Evolutionary conservation across 345 rosid species (phyloP).

Genomic region (Gossypium stocksii): DNA sequence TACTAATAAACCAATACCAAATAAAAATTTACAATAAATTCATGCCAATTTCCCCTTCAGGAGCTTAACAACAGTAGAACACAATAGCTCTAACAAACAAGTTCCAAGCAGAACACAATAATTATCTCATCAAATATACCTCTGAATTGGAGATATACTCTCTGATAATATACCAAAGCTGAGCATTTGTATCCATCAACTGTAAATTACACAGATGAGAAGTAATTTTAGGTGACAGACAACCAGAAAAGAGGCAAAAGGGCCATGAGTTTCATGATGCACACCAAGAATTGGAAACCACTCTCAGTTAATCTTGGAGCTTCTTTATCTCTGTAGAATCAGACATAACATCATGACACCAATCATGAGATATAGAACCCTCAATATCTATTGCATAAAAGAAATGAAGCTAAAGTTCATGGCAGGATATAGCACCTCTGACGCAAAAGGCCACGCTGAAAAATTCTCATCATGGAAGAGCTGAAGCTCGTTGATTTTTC

Average conservation of each 20-base stretch:
- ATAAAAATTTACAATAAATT: background rate
- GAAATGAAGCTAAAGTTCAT: background rate
- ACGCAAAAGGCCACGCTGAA: slow-evolving; percentile 83
- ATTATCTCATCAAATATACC: slow-evolving; percentile 45
- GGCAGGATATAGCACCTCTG: slow-evolving; percentile 49
- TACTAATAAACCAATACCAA: background rate
- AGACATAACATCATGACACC: slow-evolving; percentile 18
- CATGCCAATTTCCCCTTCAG: background rate
- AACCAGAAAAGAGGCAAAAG: slow-evolving; percentile 20
- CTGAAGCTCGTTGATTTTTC: slow-evolving; percentile 68
- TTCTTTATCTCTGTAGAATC: slow-evolving; percentile 65
- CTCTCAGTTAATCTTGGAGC: slow-evolving; percentile 79
- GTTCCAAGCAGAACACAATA: slow-evolving; percentile 11
- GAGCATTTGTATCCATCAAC: slow-evolving; percentile 99
- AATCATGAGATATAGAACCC: slow-evolving; percentile 13
- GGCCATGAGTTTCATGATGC: slow-evolving; percentile 25
- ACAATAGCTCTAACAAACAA: slow-evolving; percentile 3
- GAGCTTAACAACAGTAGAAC: background rate
- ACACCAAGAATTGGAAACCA: slow-evolving; percentile 98
- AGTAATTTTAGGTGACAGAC: slow-evolving; percentile 12
- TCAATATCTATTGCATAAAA: slow-evolving; percentile 12
- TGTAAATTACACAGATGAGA: slow-evolving; percentile 32
- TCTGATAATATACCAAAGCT: slow-evolving; percentile 94
- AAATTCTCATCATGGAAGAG: slow-evolving; percentile 83
- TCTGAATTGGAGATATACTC: slow-evolving; percentile 91